These are phyloP conservation scores for Pythium chondricola DNA, from an alignment of 352 stramenopile species.

Conservation along the genomic window DNA sequence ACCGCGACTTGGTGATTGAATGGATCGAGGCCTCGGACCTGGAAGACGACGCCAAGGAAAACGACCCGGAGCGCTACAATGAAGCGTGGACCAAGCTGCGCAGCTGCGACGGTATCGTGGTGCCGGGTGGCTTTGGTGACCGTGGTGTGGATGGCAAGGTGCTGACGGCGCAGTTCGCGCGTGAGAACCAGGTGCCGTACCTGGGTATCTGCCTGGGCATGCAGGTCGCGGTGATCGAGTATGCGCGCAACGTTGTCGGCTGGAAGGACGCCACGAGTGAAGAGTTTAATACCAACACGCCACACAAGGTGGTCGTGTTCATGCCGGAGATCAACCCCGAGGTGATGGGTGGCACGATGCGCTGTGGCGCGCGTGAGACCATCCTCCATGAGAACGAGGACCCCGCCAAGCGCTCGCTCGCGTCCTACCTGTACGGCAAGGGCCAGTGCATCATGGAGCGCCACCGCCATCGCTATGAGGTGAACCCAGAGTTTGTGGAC, in stretches of 20 bases:
- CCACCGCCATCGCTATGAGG: conserved; percentile 99
- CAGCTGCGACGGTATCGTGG: conserved; percentile 91
- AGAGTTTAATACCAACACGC: conserved; percentile 88
- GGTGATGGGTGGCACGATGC: conserved; percentile 99
- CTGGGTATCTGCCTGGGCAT: conserved; percentile 98
- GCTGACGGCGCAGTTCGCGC: conserved; percentile 92
- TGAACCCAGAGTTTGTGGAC: conserved; percentile 95
- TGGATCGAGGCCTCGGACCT: conserved; percentile 98
- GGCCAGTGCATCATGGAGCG: conserved; percentile 90
- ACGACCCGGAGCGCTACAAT: conserved; percentile 64
- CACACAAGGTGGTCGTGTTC: conserved; percentile 97
- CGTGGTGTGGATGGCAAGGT: conserved; percentile 98
- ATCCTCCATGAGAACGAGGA: conserved; percentile 88
- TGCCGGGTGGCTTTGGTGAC: conserved; percentile 98
- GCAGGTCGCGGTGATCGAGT: conserved; percentile 95
- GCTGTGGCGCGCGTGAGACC: conserved; percentile 94
- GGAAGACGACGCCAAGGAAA: conserved; percentile 77
- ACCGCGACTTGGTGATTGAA: conserved; percentile 92
- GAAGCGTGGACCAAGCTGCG: conserved; percentile 92
- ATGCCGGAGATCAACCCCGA: conserved; percentile 99
- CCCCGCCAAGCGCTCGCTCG: conserved; percentile 75
- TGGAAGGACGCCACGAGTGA: conserved; percentile 93
- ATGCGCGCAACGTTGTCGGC: conserved; percentile 91
- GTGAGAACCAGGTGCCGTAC: conserved; percentile 95
- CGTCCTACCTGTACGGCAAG: conserved; percentile 90